A percentile compares a stretch with the other conserved stretches of the same genome.
phyloP scores from a whole-genome alignment of 306 rosid species.

The Trichosanthes truncata region DNA sequence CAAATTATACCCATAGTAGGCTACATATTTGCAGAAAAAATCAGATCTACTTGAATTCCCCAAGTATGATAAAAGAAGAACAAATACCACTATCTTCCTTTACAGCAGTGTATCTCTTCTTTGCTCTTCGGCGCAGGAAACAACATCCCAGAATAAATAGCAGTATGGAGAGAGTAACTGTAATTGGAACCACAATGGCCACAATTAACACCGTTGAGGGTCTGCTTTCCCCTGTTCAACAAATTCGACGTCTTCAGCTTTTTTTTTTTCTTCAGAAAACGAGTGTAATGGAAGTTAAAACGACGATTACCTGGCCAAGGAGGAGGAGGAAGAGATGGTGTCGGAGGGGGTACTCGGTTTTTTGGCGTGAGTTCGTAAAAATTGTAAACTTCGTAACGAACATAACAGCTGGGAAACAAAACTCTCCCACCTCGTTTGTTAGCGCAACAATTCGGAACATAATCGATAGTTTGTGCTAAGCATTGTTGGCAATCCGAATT shows the following conservation, averaged over 20 bases:
- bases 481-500: constrained; percentile 9
- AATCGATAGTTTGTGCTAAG: neutral
- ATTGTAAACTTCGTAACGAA: constrained; percentile 12
- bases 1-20: neutral
- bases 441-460: neutral
- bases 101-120: neutral
- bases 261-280: neutral
- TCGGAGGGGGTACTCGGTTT: neutral
- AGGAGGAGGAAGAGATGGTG: neutral
- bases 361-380: constrained; percentile 1
- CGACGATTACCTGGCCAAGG: neutral
- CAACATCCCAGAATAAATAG: neutral
- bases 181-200: constrained; percentile 10
- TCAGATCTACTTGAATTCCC: neutral
- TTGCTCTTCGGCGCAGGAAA: constrained; percentile 8
- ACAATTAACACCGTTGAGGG: neutral
- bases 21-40: neutral
- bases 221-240: constrained; percentile 1
- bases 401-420: constrained; percentile 19
- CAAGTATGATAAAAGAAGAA: neutral
- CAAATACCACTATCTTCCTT: neutral
- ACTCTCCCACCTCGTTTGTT: constrained; percentile 11
- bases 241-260: neutral
- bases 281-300: neutral
- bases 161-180: neutral